Evolutionary conservation across 768 basidiomycete genomes (phyloP), one percentile per base, ranked within the genome.

Genomic region (Strobilomyces echinocephalus): DNA sequence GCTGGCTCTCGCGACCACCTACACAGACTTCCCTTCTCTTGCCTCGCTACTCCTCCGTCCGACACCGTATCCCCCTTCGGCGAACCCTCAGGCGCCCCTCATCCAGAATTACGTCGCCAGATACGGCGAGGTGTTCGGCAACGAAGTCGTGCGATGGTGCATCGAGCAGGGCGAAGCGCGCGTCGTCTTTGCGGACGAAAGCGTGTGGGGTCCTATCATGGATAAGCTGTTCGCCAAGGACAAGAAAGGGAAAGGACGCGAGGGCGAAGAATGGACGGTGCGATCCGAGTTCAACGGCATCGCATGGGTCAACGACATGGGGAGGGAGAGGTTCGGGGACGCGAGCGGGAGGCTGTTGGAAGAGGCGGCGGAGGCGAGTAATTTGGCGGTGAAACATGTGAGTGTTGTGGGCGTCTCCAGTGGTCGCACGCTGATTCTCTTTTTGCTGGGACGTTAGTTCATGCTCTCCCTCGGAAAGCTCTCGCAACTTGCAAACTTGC

Each of bases 381-480:
- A 80, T 52, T 74, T 95, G 14, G 79, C 78, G 28, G 77, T 83
- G 18, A 90, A 87, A 75, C 88, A 95, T 74, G 95, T 95, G 66
- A 60, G 80, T 66, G 42, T 34, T 18, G 40, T 24, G 6, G 30
- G 30, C 30, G 9, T 30, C 30, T 30, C 39, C 45, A 10, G 12
- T 39, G 8, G n/a, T 11, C 21, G 49, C 18, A 46, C 30, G 50
- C 52, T 63, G 16, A 60, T 39, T 36, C 51, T 31, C 47, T 16
- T 18, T 41, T 52, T 11, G 28, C 46, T 53, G 16, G 42, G 41
- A 44, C 42, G 34, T 46, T 62, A 98, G 95, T 75, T 97, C 43
- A 85, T 91, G 81, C 80, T 95, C 51, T 94, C 92, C 63, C 82
- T 97, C 26, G 91, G 91, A 20, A 97, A 97, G 69, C 79, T 98